These are phyloP conservation scores for Talaromyces piceae DNA, from an alignment of 2,329 filamentous ascomycete genomes.

Conservation along the genomic window DNA sequence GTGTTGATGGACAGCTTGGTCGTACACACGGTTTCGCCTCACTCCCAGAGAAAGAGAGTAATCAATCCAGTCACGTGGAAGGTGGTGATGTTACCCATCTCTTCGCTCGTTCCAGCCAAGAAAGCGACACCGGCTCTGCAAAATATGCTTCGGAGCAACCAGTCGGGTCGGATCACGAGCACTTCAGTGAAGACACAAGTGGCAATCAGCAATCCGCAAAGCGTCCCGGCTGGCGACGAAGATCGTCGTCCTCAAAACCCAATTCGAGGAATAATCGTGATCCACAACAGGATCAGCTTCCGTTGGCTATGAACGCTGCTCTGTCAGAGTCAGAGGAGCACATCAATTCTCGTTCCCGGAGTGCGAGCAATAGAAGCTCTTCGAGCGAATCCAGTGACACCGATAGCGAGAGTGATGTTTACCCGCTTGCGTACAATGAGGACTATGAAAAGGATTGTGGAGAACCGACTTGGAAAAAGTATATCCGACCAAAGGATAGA, in stretches of 20 bases:
- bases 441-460: slow-evolving; percentile 56
- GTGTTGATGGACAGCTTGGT: slow-evolving; percentile 27
- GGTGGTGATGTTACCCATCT: slow-evolving; percentile 3
- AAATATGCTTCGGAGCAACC: not conserved
- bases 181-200: not conserved
- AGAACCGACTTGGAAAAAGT: slow-evolving; percentile 71
- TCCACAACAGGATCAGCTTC: slow-evolving; percentile 25
- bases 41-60: not conserved
- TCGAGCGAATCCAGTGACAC: slow-evolving; percentile 3
- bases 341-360: slow-evolving; percentile 10
- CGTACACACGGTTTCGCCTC: slow-evolving; percentile 27
- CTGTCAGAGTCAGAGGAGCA: slow-evolving; percentile 13
- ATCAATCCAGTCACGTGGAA: slow-evolving; percentile 3
- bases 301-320: slow-evolving; percentile 22
- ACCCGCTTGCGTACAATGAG: slow-evolving; percentile 57
- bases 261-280: slow-evolving; percentile 19
- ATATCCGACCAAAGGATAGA: slow-evolving; percentile 71
- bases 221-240: slow-evolving; percentile 27
- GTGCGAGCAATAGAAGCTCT: not conserved
- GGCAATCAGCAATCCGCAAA: slow-evolving; percentile 1
- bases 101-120: slow-evolving; percentile 7
- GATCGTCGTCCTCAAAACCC: slow-evolving; percentile 22
- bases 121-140: slow-evolving; percentile 4
- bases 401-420: slow-evolving; percentile 32
- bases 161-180: not conserved